Conservation (phyloP, 2,329 filamentous ascomycete genomes). For the Rhinocladiella mackenziei region DNA sequence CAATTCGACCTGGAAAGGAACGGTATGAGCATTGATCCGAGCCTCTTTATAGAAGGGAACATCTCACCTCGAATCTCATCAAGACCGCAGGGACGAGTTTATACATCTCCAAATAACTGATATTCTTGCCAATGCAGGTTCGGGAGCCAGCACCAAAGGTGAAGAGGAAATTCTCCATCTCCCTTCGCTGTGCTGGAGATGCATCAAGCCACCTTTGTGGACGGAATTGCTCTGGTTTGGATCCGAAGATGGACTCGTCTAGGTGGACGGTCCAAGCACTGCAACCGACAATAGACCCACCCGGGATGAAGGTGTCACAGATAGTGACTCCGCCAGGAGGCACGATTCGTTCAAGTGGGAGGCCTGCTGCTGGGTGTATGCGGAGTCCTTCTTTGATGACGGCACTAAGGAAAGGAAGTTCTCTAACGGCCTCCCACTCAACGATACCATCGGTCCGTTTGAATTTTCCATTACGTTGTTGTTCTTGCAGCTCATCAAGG, state of each 20-base stretch:
- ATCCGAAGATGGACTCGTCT: slow-evolving; percentile 40
- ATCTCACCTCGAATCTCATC: too few relatives aligned
- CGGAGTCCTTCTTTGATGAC: slow-evolving; percentile 29
- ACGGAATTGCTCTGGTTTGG: slow-evolving; percentile 45
- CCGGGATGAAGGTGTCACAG: slow-evolving; percentile 63
- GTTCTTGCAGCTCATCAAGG: slow-evolving; percentile 21
- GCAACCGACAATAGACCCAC: slow-evolving; percentile 68
- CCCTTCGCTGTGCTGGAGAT: slow-evolving; percentile 37
- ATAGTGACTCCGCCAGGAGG: slow-evolving; percentile 58
- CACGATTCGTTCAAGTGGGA: slow-evolving; percentile 68
- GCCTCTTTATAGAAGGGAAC: too few relatives aligned
- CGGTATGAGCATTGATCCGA: too few relatives aligned
- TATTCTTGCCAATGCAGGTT: slow-evolving; percentile 36
- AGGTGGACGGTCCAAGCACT: slow-evolving; percentile 52
- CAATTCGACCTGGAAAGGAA: neutral
- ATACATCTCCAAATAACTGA: slow-evolving; percentile 28
- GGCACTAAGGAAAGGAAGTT: slow-evolving; percentile 33
- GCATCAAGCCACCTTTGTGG: slow-evolving; percentile 62
- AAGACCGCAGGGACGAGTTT: slow-evolving; percentile 31
- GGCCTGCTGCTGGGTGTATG: slow-evolving; percentile 63
- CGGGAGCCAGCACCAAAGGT: slow-evolving; percentile 50
- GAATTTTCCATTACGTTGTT: slow-evolving; percentile 7
- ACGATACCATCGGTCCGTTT: slow-evolving; percentile 12
- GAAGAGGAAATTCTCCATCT: slow-evolving; percentile 44
- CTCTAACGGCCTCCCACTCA: slow-evolving; percentile 21